Evolutionary conservation across 805 yeast genomes (phyloP), one percentile per base, ranked within the genome.

Genomic region (Hermanozyma aechmeae): DNA sequence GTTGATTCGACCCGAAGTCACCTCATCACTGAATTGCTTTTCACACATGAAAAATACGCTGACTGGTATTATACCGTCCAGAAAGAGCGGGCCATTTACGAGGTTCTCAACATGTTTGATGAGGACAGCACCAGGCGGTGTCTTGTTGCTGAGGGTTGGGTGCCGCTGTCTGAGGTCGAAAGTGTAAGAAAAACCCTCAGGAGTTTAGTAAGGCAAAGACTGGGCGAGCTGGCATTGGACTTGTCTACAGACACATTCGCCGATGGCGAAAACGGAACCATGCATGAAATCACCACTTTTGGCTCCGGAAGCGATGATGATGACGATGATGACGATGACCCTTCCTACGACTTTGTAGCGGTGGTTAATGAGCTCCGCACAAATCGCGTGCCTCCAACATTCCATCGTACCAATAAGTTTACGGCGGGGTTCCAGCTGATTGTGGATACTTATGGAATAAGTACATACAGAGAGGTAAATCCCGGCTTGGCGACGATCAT

Each of bases 401-500:
- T 57, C 57, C 84, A 78, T 46, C 71, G 70, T 36, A 69, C 78
- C 8, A 79, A 78, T 53, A 78, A 77, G 49, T 73, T 79, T 42
- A 79, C 86, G 3, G 60, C 51, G 7, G 83, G 79, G 1, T 79
- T 73, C 58, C 87, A 79, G 51, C 61, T 65, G 40, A 79, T 79
- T 39, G 71, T 74, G 43, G 86, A 79, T 50, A 80, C 84, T n/a
- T 79, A 79, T 43, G 86, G 86, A 44, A 68, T 77, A 31, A 83
- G 85, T 8, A 74, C 82, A 14, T 79, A 79, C 45, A 74, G 73
- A 45, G 87, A 79, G 51, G 76, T 79, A 8, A 79, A 79, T 44
- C 82, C 87, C 7, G 85, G 84, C 31, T 63, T 79, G 36, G 78
- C 87, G 12, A 74, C 86, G 2, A 67, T 78, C 23, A 75, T 78